Evolutionary conservation across 2,329 filamentous ascomycete species (phyloP).

Genomic region (Aspergillus latus): DNA sequence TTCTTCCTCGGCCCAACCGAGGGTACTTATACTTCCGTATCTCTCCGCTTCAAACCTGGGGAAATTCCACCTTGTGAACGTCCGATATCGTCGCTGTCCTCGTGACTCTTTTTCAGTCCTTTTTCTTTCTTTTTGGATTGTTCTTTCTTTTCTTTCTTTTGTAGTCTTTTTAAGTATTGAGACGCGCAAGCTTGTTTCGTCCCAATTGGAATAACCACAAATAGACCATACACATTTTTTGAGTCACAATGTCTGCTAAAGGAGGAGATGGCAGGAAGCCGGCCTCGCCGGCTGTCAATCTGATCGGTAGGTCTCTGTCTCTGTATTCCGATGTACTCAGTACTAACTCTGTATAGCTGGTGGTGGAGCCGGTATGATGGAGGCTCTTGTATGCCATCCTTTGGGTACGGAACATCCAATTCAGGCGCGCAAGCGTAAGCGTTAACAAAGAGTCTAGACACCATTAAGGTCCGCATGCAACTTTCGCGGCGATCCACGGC

Average conservation of each 20-base stretch:
- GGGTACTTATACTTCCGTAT: conserved; percentile 36
- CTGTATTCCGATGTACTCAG: conserved; percentile 11
- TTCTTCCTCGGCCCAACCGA: conserved; percentile 21
- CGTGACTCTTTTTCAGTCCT: conserved; percentile 11
- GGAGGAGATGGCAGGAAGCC: conserved; percentile 68
- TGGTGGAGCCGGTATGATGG: conserved; percentile 98
- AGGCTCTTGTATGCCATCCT: conserved; percentile 92
- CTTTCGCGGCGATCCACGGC: conserved; percentile 80
- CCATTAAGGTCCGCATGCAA: conserved; percentile 99
- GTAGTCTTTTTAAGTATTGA: neutral
- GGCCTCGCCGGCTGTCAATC: conserved; percentile 81
- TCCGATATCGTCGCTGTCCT: conserved; percentile 26
- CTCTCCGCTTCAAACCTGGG: conserved; percentile 28
- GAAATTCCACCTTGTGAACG: conserved; percentile 20
- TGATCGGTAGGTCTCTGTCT: conserved; percentile 67
- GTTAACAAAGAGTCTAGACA: conserved; percentile 58
- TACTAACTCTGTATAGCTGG: conserved; percentile 62
- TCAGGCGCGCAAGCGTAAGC: neutral
- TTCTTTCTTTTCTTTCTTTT: conserved; percentile 10
- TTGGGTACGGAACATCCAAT: conserved; percentile 60
- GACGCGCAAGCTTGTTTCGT: neutral
- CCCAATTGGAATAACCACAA: neutral
- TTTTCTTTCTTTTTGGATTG: conserved; percentile 10
- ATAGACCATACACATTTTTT: conserved; percentile 2
- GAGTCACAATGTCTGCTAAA: conserved; percentile 59